phyloP scores from a whole-genome alignment of 148 eudicot genomes.

The Camellia lanceoleosa region DNA sequence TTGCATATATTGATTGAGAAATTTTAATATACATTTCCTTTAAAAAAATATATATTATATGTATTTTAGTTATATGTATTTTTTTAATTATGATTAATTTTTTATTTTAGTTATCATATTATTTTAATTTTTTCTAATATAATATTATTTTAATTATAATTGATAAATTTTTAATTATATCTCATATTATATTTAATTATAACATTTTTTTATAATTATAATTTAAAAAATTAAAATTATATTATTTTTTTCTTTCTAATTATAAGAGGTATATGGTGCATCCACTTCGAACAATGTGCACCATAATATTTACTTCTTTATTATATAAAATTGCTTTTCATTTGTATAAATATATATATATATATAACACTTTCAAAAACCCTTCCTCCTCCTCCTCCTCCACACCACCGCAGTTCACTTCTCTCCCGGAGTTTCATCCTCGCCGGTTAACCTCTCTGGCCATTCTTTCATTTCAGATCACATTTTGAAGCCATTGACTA shows the following conservation, averaged over 20 bases:
- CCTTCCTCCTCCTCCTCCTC: conserved; percentile 12
- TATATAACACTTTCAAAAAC: conserved; percentile 22
- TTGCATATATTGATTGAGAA: too few species aligned
- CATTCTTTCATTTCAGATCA: not conserved
- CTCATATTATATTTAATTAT: not conserved
- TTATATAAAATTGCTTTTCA: too few species aligned
- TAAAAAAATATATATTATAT: not conserved
- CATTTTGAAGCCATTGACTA: not conserved
- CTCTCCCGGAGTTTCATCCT: not conserved
- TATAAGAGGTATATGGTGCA: too few species aligned
- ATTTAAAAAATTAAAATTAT: too few species aligned
- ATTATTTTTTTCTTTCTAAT: too few species aligned
- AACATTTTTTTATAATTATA: not conserved
- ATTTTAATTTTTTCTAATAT: too few species aligned
- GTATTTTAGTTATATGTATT: not conserved
- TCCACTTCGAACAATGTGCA: too few species aligned
- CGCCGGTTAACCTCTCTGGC: conserved; percentile 1
- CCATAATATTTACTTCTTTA: too few species aligned
- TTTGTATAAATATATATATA: not conserved
- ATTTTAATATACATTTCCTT: too few species aligned
- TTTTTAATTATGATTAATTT: not conserved
- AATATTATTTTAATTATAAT: too few species aligned
- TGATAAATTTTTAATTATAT: too few species aligned
- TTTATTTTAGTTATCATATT: too few species aligned
- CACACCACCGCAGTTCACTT: not conserved